Evolutionary conservation across 768 basidiomycete species (phyloP), one percentile per base, ranked within the genome.

Genomic region (Amanita polypyramis): DNA sequence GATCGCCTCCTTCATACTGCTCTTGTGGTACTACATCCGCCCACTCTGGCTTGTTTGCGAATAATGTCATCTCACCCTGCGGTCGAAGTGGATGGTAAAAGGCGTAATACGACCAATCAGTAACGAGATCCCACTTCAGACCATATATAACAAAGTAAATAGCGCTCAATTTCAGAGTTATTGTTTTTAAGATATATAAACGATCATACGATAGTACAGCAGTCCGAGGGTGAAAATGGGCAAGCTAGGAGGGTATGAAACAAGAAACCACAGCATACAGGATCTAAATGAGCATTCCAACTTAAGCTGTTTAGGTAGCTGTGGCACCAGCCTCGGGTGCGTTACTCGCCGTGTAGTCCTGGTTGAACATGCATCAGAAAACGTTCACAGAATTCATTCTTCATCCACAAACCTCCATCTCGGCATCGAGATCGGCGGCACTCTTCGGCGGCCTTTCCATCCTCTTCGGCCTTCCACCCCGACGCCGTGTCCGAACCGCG

Each of bases 361-460:
- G 48, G 46, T 45, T n/a, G 42, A 54, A 40, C 47, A 3, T n/a
- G 23, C 8, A 9, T 5, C 5, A 2, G 12, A 35, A 1, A 23
- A 34, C 4, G 46, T 6, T 12, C 19, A 10, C 11, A 14, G 27
- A 12, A 23, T 8, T 58, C 12, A 19, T 21, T 8, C n/a, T 15
- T 29, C 23, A 11, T 21, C 39, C 17, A 49, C 68, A 23, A 51
- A 95, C 95, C 78, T 87, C 87, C 95, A 98, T 98, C 73, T 98
- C 95, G 6, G 94, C 92, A 62, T 98, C 95, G 36, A 98, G 78
- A 61, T 94, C 90, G 27, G 89, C 95, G 2, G 73, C 89, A 17
- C 80, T 79, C 72, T 95, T 95, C 48, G 72, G 68, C 4, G 85
- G 77, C 53, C 90, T 70, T 45, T 85, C 80, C 35, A 55, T 61